phyloP scores from a whole-genome alignment of 2,329 filamentous ascomycete species.

The Nakataea oryzae region DNA sequence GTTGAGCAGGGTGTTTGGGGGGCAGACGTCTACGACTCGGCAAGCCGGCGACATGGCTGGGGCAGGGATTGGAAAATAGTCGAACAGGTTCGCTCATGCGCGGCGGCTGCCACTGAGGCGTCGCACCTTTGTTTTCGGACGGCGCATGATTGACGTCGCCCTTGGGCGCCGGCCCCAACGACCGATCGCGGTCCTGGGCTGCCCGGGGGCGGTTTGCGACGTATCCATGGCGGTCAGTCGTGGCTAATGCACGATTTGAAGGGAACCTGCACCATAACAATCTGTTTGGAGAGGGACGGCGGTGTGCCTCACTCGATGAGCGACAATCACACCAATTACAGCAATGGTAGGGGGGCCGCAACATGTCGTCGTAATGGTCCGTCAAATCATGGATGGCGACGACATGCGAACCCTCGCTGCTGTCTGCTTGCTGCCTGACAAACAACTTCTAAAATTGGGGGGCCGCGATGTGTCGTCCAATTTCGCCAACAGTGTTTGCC shows the following conservation, averaged over 20 bases:
- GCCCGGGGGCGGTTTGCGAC: too few species aligned
- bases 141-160: not conserved
- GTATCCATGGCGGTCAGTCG: not conserved
- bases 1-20: too few species aligned
- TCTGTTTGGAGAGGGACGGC: too few species aligned
- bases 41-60: not conserved
- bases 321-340: not conserved
- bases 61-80: not conserved
- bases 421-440: too few species aligned
- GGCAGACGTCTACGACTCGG: not conserved
- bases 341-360: not conserved
- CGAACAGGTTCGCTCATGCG: not conserved
- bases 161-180: not conserved
- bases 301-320: not conserved
- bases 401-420: too few species aligned
- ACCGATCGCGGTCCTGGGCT: too few species aligned
- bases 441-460: too few species aligned
- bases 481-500: too few species aligned
- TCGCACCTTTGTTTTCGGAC: not conserved
- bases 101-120: not conserved
- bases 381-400: too few species aligned
- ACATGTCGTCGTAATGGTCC: too few species aligned
- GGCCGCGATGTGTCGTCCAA: not conserved
- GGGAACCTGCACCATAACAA: too few species aligned
- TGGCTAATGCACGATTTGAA: not conserved